These are phyloP conservation scores for Cladorrhinum sp. DNA, from an alignment of 2,329 filamentous ascomycete species.

Conservation along the genomic window DNA sequence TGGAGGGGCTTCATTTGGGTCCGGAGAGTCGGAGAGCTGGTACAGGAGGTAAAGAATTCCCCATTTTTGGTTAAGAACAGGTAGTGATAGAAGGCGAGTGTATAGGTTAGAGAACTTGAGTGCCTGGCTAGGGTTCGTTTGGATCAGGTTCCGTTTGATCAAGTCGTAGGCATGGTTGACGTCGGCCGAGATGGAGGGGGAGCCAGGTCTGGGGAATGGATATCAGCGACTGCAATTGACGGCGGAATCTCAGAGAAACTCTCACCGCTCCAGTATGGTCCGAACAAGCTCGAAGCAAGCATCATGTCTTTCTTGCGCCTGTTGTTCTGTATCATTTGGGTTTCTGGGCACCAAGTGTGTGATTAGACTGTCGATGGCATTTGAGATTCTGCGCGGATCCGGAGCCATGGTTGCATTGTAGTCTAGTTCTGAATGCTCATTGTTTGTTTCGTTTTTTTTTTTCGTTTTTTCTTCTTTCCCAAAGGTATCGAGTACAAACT, in stretches of 20 bases:
- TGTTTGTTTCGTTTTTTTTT: neutral
- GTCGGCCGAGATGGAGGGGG: conserved; percentile 61
- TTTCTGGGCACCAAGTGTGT: conserved; percentile 67
- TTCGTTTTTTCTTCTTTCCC: neutral
- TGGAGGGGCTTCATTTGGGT: conserved; percentile 51
- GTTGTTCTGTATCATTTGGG: conserved; percentile 63
- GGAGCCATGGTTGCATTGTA: conserved; percentile 47
- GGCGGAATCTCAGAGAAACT: neutral
- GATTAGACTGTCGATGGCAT: conserved; percentile 76
- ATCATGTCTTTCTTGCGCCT: conserved; percentile 66
- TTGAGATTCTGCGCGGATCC: conserved; percentile 62
- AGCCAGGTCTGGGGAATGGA: conserved; percentile 39
- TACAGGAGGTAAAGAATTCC: conserved; percentile 90
- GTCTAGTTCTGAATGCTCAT: neutral
- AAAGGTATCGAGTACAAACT: neutral
- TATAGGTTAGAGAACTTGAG: conserved; percentile 88
- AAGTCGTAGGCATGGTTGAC: conserved; percentile 90
- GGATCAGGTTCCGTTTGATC: conserved; percentile 83
- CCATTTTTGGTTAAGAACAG: conserved; percentile 94
- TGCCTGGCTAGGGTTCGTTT: conserved; percentile 74
- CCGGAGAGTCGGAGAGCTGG: conserved; percentile 69
- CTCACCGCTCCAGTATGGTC: conserved; percentile 51
- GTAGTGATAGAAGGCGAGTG: conserved; percentile 81
- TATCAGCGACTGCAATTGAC: conserved; percentile 3
- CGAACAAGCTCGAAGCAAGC: conserved; percentile 53